Base-by-base conservation (phyloP, 257 asterid species). In the Handroanthus guayacan region DNA sequence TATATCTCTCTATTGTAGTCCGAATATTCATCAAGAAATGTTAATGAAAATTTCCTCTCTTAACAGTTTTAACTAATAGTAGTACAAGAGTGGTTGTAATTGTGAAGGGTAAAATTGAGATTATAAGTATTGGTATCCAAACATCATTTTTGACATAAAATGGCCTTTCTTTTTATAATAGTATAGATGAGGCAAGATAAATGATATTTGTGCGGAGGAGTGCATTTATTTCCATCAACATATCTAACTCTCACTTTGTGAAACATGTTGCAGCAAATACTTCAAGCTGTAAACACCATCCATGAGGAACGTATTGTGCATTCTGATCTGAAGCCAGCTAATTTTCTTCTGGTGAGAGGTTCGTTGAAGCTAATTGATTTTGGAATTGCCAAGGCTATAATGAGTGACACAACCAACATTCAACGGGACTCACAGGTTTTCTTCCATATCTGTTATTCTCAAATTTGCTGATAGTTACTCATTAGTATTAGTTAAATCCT, bases 241-340 rank as follows among this genome's bases (percentile, higher is more conserved):
- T 55, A 41, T 52, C 81, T 75, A 54, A 62, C 71, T 75, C 62
- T 82, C 31, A 34, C 67, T 67, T 44, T 68, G 58, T 50, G 47
- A 54, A 62, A 66, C 39, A 58, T 74, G 73, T 25, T 72, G 85
- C 96, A 95, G 99, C 99, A 95, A 91, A 91, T 95, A 77, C 97
- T 95, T 72, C 91, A 76, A 58, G 98, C 99, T 14, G 99, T 95
- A 62, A 95, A 90, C 83, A 95, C 95, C 76, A 95, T 95, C 86
- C 99, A 95, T n/a, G 99, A 93, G 74, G 97, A 95, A 76, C 96
- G 99, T 48, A 95, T 95, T 11, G 97, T 95, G 78, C 99, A 95
- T 80, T 95, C 99, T 67, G 99, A 95, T 79, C 85, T 95, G 82
- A 95, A 95, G 95, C 99, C 99, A 82, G 99, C 99, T 78, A 95